Percentiles rank a stretch among this genome's conserved stretches.
Conservation (phyloP, 1,139 yeast genomes). For the Taphrina communis region DNA sequence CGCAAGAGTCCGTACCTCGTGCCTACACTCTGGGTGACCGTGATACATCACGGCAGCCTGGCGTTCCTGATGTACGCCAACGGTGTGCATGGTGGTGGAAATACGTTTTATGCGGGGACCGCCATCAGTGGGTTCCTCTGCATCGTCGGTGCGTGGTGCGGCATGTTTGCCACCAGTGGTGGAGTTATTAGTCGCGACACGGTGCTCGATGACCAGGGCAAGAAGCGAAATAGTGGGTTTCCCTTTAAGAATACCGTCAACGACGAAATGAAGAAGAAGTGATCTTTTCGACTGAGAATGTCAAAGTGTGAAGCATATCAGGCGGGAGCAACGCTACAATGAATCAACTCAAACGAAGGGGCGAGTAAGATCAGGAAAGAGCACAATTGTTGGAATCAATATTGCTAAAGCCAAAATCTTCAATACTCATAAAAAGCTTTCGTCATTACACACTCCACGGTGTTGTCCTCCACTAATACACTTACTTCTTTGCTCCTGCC, state of each 20-base stretch:
- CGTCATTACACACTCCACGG: no score
- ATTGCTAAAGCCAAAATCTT: slow-evolving; percentile 10
- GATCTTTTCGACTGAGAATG: neutral
- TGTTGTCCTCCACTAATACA: no score
- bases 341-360: neutral
- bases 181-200: slow-evolving; percentile 26
- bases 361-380: neutral
- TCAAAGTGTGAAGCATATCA: no score
- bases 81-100: neutral
- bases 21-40: slow-evolving; percentile 35
- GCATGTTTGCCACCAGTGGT: slow-evolving; percentile 26
- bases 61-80: slow-evolving; percentile 20
- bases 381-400: neutral
- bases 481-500: slow-evolving; percentile 8
- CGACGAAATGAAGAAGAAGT: slow-evolving; percentile 20
- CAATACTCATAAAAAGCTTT: neutral
- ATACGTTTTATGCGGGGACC: slow-evolving; percentile 11
- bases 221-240: slow-evolving; percentile 28
- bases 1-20: slow-evolving; percentile 20
- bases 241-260: slow-evolving; percentile 33
- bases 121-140: slow-evolving; percentile 22
- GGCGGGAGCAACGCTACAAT: no score
- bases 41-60: slow-evolving; percentile 23
- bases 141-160: slow-evolving; percentile 30
- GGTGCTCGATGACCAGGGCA: slow-evolving; percentile 20